These are phyloP conservation scores for Trametes cingulata DNA, from an alignment of 768 basidiomycete genomes.

Conservation along the genomic window DNA sequence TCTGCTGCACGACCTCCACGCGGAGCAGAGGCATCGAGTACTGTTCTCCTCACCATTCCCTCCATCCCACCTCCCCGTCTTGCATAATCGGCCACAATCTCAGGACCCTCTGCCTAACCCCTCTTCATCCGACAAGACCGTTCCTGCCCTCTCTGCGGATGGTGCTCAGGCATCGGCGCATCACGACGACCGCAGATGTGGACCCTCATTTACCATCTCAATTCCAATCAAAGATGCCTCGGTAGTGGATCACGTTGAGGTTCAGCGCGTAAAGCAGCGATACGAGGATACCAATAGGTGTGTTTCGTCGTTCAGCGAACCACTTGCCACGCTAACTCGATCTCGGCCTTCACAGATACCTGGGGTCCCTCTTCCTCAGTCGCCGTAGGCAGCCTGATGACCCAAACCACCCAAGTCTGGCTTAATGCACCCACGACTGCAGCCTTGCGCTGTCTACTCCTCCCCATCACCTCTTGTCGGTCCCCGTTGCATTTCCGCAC, in stretches of 20 bases:
- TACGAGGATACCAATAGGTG: conserved; percentile 71
- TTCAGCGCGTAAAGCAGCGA: conserved; percentile 48
- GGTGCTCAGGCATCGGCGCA: not conserved
- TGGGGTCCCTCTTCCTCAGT: conserved; percentile 66
- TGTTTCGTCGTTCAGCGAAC: conserved; percentile 3
- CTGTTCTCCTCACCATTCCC: conserved; percentile 35
- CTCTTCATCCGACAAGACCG: not conserved
- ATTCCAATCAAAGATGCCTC: conserved; percentile 10
- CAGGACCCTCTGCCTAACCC: not conserved
- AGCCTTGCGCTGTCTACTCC: not conserved
- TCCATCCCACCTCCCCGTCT: not conserved
- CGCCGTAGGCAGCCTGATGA: conserved; percentile 41
- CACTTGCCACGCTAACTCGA: not conserved
- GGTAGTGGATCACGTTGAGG: conserved; percentile 41
- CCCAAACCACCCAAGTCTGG: not conserved
- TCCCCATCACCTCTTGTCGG: too few species aligned
- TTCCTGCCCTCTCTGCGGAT: not conserved
- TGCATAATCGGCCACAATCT: not conserved
- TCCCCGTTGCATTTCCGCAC: not conserved
- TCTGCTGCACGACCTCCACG: conserved; percentile 70
- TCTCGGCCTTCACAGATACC: conserved; percentile 42
- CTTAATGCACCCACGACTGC: not conserved
- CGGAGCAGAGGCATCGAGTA: conserved; percentile 64
- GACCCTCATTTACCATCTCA: conserved; percentile 7
- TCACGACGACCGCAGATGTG: not conserved